These are phyloP conservation scores for Hypoxylon lienhwacheense DNA, from an alignment of 495 filamentous ascomycete species.

Conservation along the genomic window DNA sequence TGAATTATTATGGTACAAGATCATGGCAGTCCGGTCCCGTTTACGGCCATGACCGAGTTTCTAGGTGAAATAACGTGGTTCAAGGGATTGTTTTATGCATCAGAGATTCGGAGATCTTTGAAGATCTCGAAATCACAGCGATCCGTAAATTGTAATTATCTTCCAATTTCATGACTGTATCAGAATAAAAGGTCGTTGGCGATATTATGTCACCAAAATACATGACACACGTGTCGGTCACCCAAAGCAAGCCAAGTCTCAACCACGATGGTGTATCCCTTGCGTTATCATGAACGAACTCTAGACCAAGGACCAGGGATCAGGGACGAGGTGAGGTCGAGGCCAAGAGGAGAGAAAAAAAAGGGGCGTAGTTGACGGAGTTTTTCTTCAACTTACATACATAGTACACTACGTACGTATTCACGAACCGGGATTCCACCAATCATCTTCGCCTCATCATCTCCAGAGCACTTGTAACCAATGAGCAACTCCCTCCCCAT, in stretches of 20 bases:
- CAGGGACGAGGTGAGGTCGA: slow-evolving; percentile 1
- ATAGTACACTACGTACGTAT: too few relatives aligned
- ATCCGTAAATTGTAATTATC: too few relatives aligned
- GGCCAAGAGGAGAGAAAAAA: slow-evolving; percentile 2
- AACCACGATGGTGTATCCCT: slow-evolving; percentile 14
- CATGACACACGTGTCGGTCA: slow-evolving; percentile 21
- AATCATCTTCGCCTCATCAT: slow-evolving; percentile 12
- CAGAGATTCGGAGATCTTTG: too few relatives aligned
- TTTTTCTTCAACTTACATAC: background rate
- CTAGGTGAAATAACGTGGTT: too few relatives aligned
- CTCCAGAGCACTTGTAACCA: slow-evolving; percentile 9
- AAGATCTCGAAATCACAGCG: too few relatives aligned
- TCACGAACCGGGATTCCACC: too few relatives aligned
- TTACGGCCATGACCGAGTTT: too few relatives aligned
- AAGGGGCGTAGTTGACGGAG: slow-evolving; percentile 12
- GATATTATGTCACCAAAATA: slow-evolving; percentile 19
- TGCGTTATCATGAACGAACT: slow-evolving; percentile 12
- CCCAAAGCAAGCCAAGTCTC: slow-evolving; percentile 22
- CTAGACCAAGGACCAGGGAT: slow-evolving; percentile 1
- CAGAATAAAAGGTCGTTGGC: background rate
- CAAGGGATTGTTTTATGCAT: too few relatives aligned
- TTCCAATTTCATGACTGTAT: too few relatives aligned
- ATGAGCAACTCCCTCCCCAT: slow-evolving; percentile 1
- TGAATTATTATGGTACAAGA: too few relatives aligned
- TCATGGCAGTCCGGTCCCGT: too few relatives aligned